phyloP scores from a whole-genome alignment of 2,329 filamentous ascomycete species.

The Metarhizium sp. region DNA sequence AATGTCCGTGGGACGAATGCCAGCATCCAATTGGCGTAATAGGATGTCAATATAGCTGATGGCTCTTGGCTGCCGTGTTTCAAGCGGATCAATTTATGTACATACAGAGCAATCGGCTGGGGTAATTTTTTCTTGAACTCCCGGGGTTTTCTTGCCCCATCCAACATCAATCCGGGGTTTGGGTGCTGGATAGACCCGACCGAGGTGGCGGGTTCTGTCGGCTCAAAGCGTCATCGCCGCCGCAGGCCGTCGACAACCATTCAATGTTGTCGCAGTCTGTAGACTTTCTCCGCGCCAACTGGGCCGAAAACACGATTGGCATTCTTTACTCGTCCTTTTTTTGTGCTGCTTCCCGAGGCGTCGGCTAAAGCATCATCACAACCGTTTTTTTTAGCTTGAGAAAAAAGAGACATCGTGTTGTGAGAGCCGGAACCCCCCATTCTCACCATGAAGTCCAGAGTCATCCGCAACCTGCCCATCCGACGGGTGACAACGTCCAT shows the following conservation, averaged over 20 bases:
- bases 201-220: slow-evolving; percentile 19
- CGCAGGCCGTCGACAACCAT: slow-evolving; percentile 7
- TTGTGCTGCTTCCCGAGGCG: background rate
- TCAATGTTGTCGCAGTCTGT: background rate
- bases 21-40: no score
- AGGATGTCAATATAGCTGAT: no score
- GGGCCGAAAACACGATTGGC: background rate
- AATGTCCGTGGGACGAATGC: no score
- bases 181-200: no score
- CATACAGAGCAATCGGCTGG: no score
- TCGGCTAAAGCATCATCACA: background rate
- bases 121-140: no score
- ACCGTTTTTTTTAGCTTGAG: background rate
- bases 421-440: background rate
- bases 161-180: no score
- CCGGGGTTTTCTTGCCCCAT: no score
- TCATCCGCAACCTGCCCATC: slow-evolving; percentile 20
- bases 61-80: no score
- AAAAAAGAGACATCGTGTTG: background rate
- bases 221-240: slow-evolving; percentile 17
- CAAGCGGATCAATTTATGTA: no score
- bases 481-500: slow-evolving; percentile 14
- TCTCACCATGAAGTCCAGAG: slow-evolving; percentile 23
- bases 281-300: background rate
- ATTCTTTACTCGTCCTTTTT: background rate